Evolutionary conservation across 2,329 filamentous ascomycete genomes (phyloP).

Genomic region (Triangularia verruculosa): DNA sequence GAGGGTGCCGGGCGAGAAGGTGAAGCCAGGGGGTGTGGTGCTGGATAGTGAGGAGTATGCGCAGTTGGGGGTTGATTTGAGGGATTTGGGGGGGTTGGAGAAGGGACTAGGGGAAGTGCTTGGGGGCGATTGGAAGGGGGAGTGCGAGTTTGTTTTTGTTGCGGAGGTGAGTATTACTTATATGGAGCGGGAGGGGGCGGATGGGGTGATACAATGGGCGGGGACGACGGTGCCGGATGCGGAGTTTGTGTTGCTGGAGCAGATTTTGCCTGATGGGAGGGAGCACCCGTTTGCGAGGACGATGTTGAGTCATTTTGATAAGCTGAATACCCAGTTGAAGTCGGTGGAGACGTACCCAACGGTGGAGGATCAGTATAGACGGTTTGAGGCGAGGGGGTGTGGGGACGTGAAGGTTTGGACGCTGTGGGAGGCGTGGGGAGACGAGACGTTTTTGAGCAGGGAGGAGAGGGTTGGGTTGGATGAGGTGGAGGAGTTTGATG

Average conservation of each 20-base stretch:
- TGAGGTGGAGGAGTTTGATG: constrained; percentile 78
- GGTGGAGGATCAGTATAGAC: constrained; percentile 59
- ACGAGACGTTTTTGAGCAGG: constrained; percentile 60
- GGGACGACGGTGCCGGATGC: constrained; percentile 62
- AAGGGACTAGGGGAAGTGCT: constrained; percentile 57
- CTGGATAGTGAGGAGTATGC: constrained; percentile 69
- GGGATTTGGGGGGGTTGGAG: constrained; percentile 61
- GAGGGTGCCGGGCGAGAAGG: not conserved
- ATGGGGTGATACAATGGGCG: constrained; percentile 77
- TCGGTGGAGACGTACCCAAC: constrained; percentile 69
- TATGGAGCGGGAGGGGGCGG: constrained; percentile 72
- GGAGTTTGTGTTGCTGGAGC: constrained; percentile 83
- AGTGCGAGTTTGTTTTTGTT: constrained; percentile 68
- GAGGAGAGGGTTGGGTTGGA: constrained; percentile 63
- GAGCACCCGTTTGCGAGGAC: constrained; percentile 81
- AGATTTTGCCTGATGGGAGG: constrained; percentile 74
- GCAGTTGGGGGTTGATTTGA: constrained; percentile 78
- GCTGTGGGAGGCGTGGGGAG: constrained; percentile 81
- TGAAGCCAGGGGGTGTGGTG: constrained; percentile 40
- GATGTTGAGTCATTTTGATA: constrained; percentile 81
- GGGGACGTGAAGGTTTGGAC: constrained; percentile 57
- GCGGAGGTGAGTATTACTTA: constrained; percentile 92
- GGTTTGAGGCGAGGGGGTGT: constrained; percentile 73
- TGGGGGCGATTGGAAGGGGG: constrained; percentile 44
- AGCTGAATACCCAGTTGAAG: constrained; percentile 74